Base-by-base conservation (phyloP, 2,329 filamentous ascomycete species). In the Xylariaceae sp. region DNA sequence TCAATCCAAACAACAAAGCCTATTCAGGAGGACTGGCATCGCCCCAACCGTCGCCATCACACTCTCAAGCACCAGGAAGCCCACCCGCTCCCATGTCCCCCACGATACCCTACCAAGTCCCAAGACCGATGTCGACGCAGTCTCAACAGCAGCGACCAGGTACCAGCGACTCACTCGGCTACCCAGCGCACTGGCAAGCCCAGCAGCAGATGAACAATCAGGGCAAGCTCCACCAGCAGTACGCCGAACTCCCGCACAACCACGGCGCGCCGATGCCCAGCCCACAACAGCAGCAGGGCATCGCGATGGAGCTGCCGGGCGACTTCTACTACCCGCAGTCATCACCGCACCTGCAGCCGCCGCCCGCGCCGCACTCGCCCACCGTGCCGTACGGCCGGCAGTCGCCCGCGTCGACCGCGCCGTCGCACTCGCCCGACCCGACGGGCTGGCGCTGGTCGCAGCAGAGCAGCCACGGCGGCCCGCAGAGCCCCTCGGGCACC, bases 271-370 rank as follows among this genome's bases (percentile, higher is more conserved):
- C 11, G 11, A 37, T 39, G 15, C 41, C 45, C 24, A 43, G 28
- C n/a, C n/a, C n/a, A n/a, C n/a, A n/a, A n/a, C n/a, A n/a, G 33
- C 52, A 38, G 13, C 47, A 53, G 40, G 32, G 37, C 13, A 43
- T 52, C 39, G 44, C 62, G 11, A 59, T 67, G 43, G 69, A 72
- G 46, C 62, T 72, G 46, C 65, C 67, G 0, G 75, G 74, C 17
- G 75, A 79, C 51, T 74, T 63, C 53, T 70, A 68, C 48, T 63
- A 73, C 34, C 54, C 66, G 0, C 62, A 66, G 37, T 15, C 45
- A 3, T 58, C 59, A 8, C 55, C 61, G 6, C 48, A 48, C 15
- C 45, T 61, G 4, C 55, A 55, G 16, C 53, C 48, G 2, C 54
- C n/a, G n/a, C n/a, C n/a, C n/a, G n/a, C 56, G 4, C 61, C 61